Evolutionary conservation across 331 rosid species (phyloP).

Genomic region (Saraca asoca): DNA sequence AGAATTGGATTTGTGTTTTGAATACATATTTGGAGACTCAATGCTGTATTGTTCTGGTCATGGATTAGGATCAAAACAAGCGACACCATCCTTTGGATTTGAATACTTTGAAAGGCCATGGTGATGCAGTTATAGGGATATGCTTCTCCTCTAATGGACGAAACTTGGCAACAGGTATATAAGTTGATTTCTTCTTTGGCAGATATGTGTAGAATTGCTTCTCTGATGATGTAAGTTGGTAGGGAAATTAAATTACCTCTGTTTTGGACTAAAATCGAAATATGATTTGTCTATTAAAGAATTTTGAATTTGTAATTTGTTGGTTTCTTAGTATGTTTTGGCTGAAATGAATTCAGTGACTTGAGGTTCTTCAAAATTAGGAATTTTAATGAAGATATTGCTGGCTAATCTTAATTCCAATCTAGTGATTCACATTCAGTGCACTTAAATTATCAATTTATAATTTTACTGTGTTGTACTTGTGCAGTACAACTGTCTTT

Average conservation of each 20-base stretch:
- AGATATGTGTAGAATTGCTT: slow-evolving; percentile 1
- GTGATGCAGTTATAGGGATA: slow-evolving; percentile 78
- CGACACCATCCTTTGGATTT: slow-evolving; percentile 92
- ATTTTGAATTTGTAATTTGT: neutral
- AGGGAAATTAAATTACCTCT: neutral
- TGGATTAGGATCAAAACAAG: slow-evolving; percentile 71
- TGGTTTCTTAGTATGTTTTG: neutral
- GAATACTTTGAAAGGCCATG: slow-evolving; percentile 97
- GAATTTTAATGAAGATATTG: neutral
- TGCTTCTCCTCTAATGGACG: slow-evolving; percentile 79
- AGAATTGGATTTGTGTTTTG: slow-evolving; percentile 13
- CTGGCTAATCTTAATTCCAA: neutral
- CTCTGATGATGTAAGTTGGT: neutral
- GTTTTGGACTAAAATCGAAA: neutral
- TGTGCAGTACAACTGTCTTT: neutral
- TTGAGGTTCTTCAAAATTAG: neutral
- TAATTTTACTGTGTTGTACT: neutral
- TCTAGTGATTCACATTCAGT: neutral
- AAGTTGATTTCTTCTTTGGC: neutral
- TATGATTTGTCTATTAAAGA: neutral
- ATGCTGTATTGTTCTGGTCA: slow-evolving; percentile 4
- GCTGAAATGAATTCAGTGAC: neutral
- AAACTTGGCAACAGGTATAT: slow-evolving; percentile 77
- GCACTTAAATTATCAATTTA: neutral
- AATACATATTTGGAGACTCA: neutral